Evolutionary conservation across 257 asterid genomes (phyloP).

Genomic region (Ballota nigra): DNA sequence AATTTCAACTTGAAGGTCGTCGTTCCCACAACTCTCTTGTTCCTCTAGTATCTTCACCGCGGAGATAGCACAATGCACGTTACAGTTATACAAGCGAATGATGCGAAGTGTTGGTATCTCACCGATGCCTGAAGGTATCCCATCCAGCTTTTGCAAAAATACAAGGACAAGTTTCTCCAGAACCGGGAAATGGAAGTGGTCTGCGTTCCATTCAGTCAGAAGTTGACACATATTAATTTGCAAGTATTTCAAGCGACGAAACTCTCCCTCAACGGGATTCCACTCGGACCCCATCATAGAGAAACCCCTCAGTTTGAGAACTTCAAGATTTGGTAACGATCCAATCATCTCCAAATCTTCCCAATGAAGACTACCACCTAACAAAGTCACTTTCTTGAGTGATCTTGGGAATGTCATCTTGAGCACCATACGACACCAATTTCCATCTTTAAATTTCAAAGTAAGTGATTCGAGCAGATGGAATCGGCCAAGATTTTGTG

Average conservation of each 20-base stretch:
- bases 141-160: neutral
- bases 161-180: neutral
- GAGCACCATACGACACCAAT: neutral
- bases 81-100: neutral
- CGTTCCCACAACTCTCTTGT: slow-evolving; percentile 16
- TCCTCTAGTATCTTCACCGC: neutral
- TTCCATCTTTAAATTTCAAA: neutral
- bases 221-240: neutral
- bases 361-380: neutral
- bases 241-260: neutral
- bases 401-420: neutral
- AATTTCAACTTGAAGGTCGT: slow-evolving; percentile 3
- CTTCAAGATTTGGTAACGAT: neutral
- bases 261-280: slow-evolving; percentile 12
- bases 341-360: neutral
- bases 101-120: slow-evolving; percentile 10
- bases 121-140: slow-evolving; percentile 16
- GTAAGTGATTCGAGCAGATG: neutral
- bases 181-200: neutral
- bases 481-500: neutral
- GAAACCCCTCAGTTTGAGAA: neutral
- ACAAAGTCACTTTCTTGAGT: neutral
- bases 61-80: neutral
- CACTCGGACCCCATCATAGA: neutral
- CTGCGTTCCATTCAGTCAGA: slow-evolving; percentile 4